Evolutionary conservation across 2,329 filamentous ascomycete species (phyloP).

Genomic region (Calonectria pteridis): DNA sequence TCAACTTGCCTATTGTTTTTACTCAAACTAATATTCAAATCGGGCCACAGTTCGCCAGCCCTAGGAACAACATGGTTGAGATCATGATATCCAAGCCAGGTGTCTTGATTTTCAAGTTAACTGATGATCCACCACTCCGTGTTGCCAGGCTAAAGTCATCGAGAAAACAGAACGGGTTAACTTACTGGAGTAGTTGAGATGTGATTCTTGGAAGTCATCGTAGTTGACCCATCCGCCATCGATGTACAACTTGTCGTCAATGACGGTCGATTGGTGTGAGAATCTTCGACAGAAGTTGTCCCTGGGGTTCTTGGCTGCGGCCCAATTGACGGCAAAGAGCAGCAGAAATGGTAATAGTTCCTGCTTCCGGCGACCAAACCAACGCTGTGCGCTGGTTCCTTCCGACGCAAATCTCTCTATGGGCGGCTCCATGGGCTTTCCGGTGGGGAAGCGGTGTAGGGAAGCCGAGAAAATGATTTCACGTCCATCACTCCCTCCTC

Average conservation of each 20-base stretch:
- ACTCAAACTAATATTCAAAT: not conserved
- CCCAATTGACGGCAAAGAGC: not conserved
- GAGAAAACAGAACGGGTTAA: conserved; percentile 49
- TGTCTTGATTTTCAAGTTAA: not conserved
- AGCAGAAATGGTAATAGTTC: not conserved
- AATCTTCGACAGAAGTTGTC: conserved; percentile 62
- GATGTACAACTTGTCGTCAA: conserved; percentile 70
- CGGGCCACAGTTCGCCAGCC: not conserved
- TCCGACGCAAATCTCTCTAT: not conserved
- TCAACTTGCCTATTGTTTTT: conserved; percentile 13
- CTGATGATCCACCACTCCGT: conserved; percentile 50
- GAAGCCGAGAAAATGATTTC: not conserved
- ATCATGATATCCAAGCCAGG: conserved; percentile 11
- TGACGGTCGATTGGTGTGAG: conserved; percentile 69
- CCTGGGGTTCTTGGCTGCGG: conserved; percentile 8
- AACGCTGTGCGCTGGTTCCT: not conserved
- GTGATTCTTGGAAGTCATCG: conserved; percentile 59
- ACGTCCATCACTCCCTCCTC: not conserved
- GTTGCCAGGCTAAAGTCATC: not conserved
- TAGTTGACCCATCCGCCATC: conserved; percentile 70
- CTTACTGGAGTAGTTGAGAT: conserved; percentile 67
- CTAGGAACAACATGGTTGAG: not conserved
- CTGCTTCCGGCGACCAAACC: not conserved
- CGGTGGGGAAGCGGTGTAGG: not conserved
- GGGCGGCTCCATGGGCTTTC: not conserved